A percentile compares a stretch with the other conserved stretches of the same genome.
These are phyloP conservation scores for Starmerella bombi DNA, from an alignment of 805 yeast species.

Conservation along the genomic window DNA sequence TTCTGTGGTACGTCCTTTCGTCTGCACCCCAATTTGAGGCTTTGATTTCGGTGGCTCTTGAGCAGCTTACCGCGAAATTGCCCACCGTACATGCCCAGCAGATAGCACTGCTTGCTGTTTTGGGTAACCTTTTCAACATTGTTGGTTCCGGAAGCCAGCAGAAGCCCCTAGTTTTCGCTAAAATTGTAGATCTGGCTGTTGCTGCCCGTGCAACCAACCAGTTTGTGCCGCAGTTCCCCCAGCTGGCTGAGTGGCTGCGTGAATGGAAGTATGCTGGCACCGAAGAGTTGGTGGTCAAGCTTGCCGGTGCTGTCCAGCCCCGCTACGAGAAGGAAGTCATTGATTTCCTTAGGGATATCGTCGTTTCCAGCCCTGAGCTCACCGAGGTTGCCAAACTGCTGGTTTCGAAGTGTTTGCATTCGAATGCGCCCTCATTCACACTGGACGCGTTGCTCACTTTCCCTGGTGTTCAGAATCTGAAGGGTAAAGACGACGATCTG, in stretches of 20 bases:
- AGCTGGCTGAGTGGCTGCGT: constrained; percentile 29
- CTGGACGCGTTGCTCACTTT: constrained; percentile 25
- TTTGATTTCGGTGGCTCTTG: constrained; percentile 24
- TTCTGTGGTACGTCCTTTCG: constrained; percentile 28
- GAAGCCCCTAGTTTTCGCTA: constrained; percentile 25
- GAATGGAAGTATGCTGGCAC: constrained; percentile 27
- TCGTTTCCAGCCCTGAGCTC: constrained; percentile 7
- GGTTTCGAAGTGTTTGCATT: constrained; percentile 19
- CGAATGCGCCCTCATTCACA: constrained; percentile 15
- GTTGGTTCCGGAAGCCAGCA: constrained; percentile 24
- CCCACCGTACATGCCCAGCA: constrained; percentile 22
- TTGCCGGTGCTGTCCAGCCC: constrained; percentile 18
- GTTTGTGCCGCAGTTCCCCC: constrained; percentile 29
- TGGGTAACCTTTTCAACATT: constrained; percentile 32
- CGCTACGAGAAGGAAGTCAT: constrained; percentile 8
- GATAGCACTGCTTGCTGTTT: constrained; percentile 25
- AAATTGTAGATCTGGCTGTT: constrained; percentile 27
- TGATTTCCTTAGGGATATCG: constrained; percentile 21
- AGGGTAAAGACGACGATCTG: constrained; percentile 15
- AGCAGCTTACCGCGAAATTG: constrained; percentile 22
- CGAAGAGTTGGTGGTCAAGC: constrained; percentile 21
- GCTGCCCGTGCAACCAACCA: constrained; percentile 25
- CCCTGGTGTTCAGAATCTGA: constrained; percentile 23
- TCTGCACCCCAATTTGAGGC: constrained; percentile 26
- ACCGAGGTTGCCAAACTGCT: constrained; percentile 19